phyloP scores from a whole-genome alignment of 78 protist genomes.

The Protostelium mycophagum region DNA sequence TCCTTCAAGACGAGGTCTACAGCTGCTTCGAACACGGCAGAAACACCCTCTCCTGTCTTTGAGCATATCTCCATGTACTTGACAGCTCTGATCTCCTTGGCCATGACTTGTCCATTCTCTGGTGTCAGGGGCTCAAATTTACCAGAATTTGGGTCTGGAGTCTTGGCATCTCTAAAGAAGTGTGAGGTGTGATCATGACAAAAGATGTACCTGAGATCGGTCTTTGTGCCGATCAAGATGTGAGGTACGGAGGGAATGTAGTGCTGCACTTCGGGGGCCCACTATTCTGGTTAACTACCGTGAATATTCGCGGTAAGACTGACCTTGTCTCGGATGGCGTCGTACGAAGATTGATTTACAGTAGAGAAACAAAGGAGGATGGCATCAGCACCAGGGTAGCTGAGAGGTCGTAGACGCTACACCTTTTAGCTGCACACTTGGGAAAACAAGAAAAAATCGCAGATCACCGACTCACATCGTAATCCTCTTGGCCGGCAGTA shows the following conservation, averaged over 20 bases:
- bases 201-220: slow-evolving; percentile 42
- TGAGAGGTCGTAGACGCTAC: slow-evolving; percentile 91
- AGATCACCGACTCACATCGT: slow-evolving; percentile 10
- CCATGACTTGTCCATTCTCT: slow-evolving; percentile 57
- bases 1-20: slow-evolving; percentile 18
- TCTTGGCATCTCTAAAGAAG: slow-evolving; percentile 26
- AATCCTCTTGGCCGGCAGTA: slow-evolving; percentile 69
- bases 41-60: slow-evolving; percentile 59
- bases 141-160: slow-evolving; percentile 67
- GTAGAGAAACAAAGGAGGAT: slow-evolving; percentile 87
- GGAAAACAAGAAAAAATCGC: neutral
- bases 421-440: too few species aligned
- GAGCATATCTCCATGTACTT: slow-evolving; percentile 60
- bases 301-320: neutral
- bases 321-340: slow-evolving; percentile 70
- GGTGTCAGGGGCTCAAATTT: slow-evolving; percentile 61
- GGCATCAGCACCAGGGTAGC: slow-evolving; percentile 92
- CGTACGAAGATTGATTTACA: slow-evolving; percentile 73
- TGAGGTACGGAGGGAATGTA: slow-evolving; percentile 57
- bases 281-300: neutral
- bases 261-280: slow-evolving; percentile 70
- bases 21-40: slow-evolving; percentile 51
- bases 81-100: slow-evolving; percentile 50
- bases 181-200: neutral
- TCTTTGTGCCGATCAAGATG: slow-evolving; percentile 62